phyloP scores from a whole-genome alignment of 2,329 filamentous ascomycete genomes.

The Ceratocystis eucalypticola region DNA sequence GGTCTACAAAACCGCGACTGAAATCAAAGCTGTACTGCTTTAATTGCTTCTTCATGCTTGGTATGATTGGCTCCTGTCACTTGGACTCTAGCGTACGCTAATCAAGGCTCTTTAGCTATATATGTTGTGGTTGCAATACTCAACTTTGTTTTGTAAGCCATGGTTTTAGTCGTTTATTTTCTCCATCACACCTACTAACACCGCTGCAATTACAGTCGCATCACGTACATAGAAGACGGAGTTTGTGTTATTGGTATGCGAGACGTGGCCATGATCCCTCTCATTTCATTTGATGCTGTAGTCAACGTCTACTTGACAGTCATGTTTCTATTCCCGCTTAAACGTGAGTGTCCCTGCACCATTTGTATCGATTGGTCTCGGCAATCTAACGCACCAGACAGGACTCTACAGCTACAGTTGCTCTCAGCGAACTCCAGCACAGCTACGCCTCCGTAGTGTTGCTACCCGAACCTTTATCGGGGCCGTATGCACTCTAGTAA shows the following conservation, averaged over 20 bases:
- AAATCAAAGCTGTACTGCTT: slow-evolving; percentile 46
- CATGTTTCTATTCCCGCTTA: slow-evolving; percentile 48
- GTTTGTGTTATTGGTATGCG: slow-evolving; percentile 50
- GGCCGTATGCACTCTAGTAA: slow-evolving; percentile 41
- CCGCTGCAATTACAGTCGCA: slow-evolving; percentile 32
- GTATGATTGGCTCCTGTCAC: background rate
- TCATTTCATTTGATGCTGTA: slow-evolving; percentile 47
- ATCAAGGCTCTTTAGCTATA: slow-evolving; percentile 24
- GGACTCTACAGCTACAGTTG: slow-evolving; percentile 43
- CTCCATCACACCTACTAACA: background rate
- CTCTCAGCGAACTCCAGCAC: slow-evolving; percentile 30
- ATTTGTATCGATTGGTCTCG: background rate
- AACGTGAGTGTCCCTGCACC: slow-evolving; percentile 29
- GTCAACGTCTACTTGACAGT: slow-evolving; percentile 51
- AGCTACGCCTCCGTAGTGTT: slow-evolving; percentile 35
- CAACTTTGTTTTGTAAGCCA: slow-evolving; percentile 46
- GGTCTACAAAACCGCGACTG: slow-evolving; percentile 36
- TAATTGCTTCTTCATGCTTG: slow-evolving; percentile 44
- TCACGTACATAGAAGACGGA: slow-evolving; percentile 40
- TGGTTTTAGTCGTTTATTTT: background rate
- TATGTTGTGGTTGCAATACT: slow-evolving; percentile 38
- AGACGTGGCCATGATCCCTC: slow-evolving; percentile 43
- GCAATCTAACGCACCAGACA: slow-evolving; percentile 23
- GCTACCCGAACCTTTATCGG: slow-evolving; percentile 48
- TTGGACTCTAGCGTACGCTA: background rate